These are phyloP conservation scores for Polysphondylium violaceum DNA, from an alignment of 78 protist species.

Conservation along the genomic window DNA sequence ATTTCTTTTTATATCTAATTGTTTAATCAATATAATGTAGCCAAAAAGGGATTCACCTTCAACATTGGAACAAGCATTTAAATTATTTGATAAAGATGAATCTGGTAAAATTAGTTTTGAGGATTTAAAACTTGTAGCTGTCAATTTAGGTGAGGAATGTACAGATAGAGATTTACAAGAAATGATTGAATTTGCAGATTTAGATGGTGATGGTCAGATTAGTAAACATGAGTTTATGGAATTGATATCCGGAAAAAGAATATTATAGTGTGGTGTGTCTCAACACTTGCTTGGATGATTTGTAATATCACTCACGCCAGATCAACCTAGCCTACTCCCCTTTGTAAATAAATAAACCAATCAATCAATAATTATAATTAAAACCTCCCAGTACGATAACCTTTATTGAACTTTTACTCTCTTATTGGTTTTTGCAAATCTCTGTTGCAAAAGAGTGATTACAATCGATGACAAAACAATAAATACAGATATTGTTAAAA, in stretches of 20 bases:
- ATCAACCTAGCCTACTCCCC: no score
- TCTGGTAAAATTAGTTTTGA: conserved; percentile 53
- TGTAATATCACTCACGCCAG: no score
- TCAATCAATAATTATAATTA: no score
- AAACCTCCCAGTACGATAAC: no score
- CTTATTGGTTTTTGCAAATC: no score
- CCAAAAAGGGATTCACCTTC: conserved; percentile 47
- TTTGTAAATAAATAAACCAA: no score
- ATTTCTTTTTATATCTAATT: not conserved
- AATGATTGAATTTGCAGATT: conserved; percentile 64
- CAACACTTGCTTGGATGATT: no score
- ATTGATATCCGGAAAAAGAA: no score
- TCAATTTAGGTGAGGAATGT: conserved; percentile 54
- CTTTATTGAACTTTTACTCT: no score
- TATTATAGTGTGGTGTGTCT: no score
- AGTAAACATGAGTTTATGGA: conserved; percentile 52
- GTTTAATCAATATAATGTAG: no score
- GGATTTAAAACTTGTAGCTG: conserved; percentile 51
- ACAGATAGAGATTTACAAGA: conserved; percentile 26
- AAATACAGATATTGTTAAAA: conserved; percentile 25
- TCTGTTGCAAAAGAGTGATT: no score
- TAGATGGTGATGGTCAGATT: conserved; percentile 51
- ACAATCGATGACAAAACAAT: conserved; percentile 9
- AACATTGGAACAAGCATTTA: conserved; percentile 66
- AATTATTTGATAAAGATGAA: conserved; percentile 59